phyloP scores from a whole-genome alignment of 305 asterid species.

The Solanum chacoense region DNA sequence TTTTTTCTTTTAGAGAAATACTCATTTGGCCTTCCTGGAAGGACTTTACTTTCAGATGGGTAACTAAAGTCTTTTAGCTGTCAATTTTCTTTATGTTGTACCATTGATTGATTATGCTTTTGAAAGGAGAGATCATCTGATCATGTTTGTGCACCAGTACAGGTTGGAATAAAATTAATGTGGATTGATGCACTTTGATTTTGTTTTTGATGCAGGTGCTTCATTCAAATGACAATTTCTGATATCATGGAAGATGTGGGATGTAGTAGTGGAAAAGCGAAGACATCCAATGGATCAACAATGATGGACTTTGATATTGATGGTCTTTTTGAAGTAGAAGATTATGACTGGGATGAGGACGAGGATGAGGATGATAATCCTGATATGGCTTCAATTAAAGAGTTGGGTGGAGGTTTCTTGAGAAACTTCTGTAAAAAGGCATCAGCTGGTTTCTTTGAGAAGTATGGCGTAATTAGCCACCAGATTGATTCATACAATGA shows the following conservation, averaged over 20 bases:
- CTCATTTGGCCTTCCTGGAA: neutral
- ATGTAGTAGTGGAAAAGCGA: constrained; percentile 35
- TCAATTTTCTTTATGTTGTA: neutral
- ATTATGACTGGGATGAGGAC: constrained; percentile 43
- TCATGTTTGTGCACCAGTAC: neutral
- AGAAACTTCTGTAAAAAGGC: constrained; percentile 58
- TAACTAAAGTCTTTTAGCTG: neutral
- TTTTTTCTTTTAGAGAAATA: neutral
- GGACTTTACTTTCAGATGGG: neutral
- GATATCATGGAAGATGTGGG: constrained; percentile 42
- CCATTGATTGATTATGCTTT: neutral
- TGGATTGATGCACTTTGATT: neutral
- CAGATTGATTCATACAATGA: constrained; percentile 78
- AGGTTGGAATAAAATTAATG: neutral
- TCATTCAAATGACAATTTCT: constrained; percentile 28
- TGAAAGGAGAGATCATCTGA: neutral
- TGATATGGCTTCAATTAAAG: constrained; percentile 20
- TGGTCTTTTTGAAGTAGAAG: constrained; percentile 8
- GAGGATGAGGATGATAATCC: constrained; percentile 15
- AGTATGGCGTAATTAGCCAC: constrained; percentile 76
- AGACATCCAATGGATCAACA: constrained; percentile 25
- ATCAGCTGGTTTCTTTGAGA: constrained; percentile 54
- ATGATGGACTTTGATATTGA: constrained; percentile 46
- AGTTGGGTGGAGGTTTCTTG: constrained; percentile 31
- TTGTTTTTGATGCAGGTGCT: neutral